Conservation (phyloP, 192 early-diverging fungal species). For the Rhizophlyctis rosea region DNA sequence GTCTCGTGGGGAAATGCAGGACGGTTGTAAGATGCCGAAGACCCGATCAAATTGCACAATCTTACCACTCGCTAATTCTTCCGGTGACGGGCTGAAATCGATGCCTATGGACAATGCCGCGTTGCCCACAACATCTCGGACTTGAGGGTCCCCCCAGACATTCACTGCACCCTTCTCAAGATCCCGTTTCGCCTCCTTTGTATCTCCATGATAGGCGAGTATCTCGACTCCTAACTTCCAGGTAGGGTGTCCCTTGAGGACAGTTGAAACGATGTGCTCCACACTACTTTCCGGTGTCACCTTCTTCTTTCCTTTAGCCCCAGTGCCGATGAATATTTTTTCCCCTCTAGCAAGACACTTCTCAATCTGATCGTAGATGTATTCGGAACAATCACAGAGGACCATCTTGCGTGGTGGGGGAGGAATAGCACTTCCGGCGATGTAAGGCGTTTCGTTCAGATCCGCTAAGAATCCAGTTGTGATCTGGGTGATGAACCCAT, state of each 20-base stretch:
- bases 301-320: not conserved
- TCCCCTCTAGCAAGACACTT: not conserved
- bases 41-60: not conserved
- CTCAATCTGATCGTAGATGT: constrained; percentile 1
- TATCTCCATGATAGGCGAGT: not conserved
- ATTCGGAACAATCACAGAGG: not conserved
- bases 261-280: not conserved
- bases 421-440: not conserved
- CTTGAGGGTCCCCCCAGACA: not conserved
- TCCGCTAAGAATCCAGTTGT: not conserved
- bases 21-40: not conserved
- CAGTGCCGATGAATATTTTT: not conserved
- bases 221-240: not conserved
- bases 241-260: not conserved
- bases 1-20: not conserved
- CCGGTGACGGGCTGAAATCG: not conserved
- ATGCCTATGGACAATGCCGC: not conserved
- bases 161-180: not conserved
- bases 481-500: constrained; percentile 1
- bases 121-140: not conserved
- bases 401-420: not conserved
- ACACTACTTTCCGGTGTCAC: not conserved
- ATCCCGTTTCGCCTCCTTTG: not conserved
- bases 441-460: not conserved
- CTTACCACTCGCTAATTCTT: not conserved